Conservation (phyloP, 2,329 filamentous ascomycete genomes). For the Pestalotiopsis sp. region DNA sequence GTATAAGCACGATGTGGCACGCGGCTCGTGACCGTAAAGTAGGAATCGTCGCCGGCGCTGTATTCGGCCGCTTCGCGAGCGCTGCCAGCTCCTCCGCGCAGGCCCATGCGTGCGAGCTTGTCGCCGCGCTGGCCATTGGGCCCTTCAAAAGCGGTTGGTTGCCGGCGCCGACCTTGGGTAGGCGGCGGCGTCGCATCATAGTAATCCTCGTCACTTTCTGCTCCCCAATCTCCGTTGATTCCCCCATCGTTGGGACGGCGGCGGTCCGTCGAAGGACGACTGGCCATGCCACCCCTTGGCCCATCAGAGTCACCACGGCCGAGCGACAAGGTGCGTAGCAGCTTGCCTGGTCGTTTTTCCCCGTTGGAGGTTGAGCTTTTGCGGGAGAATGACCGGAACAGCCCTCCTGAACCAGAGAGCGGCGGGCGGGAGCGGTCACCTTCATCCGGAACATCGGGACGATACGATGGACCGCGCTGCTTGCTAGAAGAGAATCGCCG, state of each 20-base stretch:
- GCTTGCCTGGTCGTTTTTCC: constrained; percentile 35
- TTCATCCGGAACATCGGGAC: constrained; percentile 38
- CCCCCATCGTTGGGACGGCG: constrained; percentile 46
- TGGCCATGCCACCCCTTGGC: constrained; percentile 39
- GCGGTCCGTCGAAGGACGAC: constrained; percentile 37
- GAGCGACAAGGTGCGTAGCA: constrained; percentile 62
- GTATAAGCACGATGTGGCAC: constrained; percentile 29
- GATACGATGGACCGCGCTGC: constrained; percentile 34
- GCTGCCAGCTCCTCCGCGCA: constrained; percentile 39
- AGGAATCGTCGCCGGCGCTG: constrained; percentile 55
- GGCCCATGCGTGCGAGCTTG: constrained; percentile 18
- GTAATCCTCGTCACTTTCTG: constrained; percentile 37
- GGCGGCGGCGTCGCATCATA: constrained; percentile 21
- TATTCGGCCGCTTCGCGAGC: constrained; percentile 45
- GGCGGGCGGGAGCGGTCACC: constrained; percentile 48
- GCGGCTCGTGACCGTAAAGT: constrained; percentile 46
- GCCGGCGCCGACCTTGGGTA: constrained; percentile 8
- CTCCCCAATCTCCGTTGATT: constrained; percentile 55
- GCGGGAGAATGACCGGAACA: constrained; percentile 48
- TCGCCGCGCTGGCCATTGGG: constrained; percentile 15
- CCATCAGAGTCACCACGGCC: constrained; percentile 52
- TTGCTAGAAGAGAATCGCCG: constrained; percentile 44
- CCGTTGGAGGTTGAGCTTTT: constrained; percentile 37
- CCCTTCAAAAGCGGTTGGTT: constrained; percentile 12
- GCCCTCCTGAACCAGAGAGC: constrained; percentile 43